A percentile compares a stretch with the other conserved stretches of the same genome.
Evolutionary conservation across 371 early-diverging fungal genomes (phyloP).

Genomic region (Mortierella polycephala): DNA sequence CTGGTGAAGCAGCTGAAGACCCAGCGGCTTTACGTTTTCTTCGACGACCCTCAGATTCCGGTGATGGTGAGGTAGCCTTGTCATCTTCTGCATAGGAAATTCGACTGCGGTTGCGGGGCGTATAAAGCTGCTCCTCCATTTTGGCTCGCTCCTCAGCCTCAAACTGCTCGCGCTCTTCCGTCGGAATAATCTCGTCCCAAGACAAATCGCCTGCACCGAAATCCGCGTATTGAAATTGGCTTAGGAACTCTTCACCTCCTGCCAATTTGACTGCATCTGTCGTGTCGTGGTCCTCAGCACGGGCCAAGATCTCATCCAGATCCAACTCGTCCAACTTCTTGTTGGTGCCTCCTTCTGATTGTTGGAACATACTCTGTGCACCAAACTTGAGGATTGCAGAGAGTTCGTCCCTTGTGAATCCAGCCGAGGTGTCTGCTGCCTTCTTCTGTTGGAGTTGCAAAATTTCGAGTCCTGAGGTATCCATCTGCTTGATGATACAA

Average conservation of each 20-base stretch:
- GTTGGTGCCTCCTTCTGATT: slow-evolving; percentile 66
- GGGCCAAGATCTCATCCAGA: slow-evolving; percentile 93
- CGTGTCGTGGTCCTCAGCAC: slow-evolving; percentile 93
- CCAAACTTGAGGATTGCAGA: slow-evolving; percentile 97
- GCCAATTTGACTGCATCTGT: slow-evolving; percentile 71
- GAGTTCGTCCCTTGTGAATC: slow-evolving; percentile 86
- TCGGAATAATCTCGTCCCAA: slow-evolving; percentile 98
- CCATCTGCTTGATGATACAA: slow-evolving; percentile 98
- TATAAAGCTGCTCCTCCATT: slow-evolving; percentile 53
- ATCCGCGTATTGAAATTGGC: slow-evolving; percentile 95
- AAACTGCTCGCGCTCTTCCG: slow-evolving; percentile 75
- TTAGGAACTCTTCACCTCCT: slow-evolving; percentile 91
- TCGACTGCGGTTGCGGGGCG: slow-evolving; percentile 45
- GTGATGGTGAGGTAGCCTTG: slow-evolving; percentile 36
- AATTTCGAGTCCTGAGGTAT: slow-evolving; percentile 88
- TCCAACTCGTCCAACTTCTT: slow-evolving; percentile 92
- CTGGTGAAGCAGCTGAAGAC: slow-evolving; percentile 20
- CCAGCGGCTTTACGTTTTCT: slow-evolving; percentile 51
- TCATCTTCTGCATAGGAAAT: slow-evolving; percentile 51
- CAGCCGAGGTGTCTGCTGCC: slow-evolving; percentile 60
- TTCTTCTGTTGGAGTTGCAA: slow-evolving; percentile 62
- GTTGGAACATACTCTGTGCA: slow-evolving; percentile 94
- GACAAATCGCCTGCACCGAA: slow-evolving; percentile 83
- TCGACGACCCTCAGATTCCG: slow-evolving; percentile 54
- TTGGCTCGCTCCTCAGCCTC: slow-evolving; percentile 70